These are phyloP conservation scores for Lasiodiplodia theobromae DNA, from an alignment of 2,329 filamentous ascomycete genomes.

Conservation along the genomic window DNA sequence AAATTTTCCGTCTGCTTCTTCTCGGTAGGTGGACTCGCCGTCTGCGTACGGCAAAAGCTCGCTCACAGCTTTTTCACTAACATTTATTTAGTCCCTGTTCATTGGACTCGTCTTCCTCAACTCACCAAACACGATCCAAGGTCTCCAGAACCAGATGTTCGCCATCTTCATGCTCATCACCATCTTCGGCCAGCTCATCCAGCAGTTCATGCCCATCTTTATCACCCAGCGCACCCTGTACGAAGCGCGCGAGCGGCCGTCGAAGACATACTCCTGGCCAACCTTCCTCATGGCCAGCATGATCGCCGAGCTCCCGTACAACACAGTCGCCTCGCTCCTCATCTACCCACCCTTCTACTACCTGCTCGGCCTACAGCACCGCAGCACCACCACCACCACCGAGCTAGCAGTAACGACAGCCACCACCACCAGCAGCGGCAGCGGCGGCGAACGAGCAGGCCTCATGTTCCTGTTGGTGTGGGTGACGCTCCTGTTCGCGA, in stretches of 20 bases:
- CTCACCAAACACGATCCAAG: constrained; percentile 74
- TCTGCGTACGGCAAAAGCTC: not conserved
- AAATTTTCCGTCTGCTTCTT: constrained; percentile 30
- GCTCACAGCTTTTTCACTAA: constrained; percentile 31
- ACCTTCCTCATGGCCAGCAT: constrained; percentile 86
- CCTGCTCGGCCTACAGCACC: constrained; percentile 77
- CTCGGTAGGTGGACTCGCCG: constrained; percentile 23
- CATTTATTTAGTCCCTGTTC: constrained; percentile 60
- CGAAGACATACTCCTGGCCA: constrained; percentile 85
- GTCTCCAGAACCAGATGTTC: constrained; percentile 87
- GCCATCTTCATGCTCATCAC: constrained; percentile 82
- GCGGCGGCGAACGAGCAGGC: constrained; percentile 76
- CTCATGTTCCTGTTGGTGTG: constrained; percentile 81
- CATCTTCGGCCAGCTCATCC: constrained; percentile 79
- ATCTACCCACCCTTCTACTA: constrained; percentile 88
- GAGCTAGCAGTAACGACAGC: constrained; percentile 51
- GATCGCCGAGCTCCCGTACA: constrained; percentile 85
- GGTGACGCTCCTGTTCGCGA: constrained; percentile 79
- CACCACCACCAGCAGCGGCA: constrained; percentile 65
- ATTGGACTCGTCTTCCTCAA: constrained; percentile 84
- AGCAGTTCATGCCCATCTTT: constrained; percentile 87
- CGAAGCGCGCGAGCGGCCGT: constrained; percentile 83
- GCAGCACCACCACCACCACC: constrained; percentile 55
- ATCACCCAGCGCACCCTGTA: constrained; percentile 82
- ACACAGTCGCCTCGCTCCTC: constrained; percentile 75